Conservation (phyloP, 768 basidiomycete species). For the Kwoniella bestiolae region DNA sequence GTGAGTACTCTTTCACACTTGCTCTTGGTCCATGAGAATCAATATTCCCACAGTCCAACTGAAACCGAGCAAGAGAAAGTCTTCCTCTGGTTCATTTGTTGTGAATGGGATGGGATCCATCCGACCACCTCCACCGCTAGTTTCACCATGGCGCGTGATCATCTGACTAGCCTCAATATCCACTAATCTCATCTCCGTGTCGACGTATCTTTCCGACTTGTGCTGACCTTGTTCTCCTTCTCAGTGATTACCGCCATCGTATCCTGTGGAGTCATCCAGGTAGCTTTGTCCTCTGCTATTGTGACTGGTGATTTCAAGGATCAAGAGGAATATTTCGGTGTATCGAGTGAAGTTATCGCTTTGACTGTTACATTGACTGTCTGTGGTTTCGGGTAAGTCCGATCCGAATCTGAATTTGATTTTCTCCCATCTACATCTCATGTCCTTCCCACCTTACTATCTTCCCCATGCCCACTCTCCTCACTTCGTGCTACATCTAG, state of each 20-base stretch:
- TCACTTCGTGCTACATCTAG: not conserved
- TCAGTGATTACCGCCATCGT: constrained; percentile 35
- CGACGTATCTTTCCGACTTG: not conserved
- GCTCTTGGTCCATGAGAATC: no score
- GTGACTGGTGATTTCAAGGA: constrained; percentile 41
- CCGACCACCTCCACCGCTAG: not conserved
- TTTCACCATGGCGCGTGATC: not conserved
- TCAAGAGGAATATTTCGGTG: constrained; percentile 34
- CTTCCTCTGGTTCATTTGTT: no score
- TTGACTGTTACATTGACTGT: constrained; percentile 39
- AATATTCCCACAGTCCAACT: no score
- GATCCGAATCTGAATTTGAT: no score
- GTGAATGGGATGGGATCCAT: no score
- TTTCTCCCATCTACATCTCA: not conserved
- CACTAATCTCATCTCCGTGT: not conserved
- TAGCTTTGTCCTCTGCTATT: constrained; percentile 37
- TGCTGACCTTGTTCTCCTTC: not conserved
- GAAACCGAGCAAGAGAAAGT: no score
- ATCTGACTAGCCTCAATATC: not conserved
- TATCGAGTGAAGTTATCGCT: constrained; percentile 34
- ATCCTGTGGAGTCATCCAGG: constrained; percentile 33
- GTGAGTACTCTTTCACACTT: constrained; percentile 15
- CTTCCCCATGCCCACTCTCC: not conserved
- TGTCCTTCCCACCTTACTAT: not conserved
- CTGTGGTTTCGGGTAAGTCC: constrained; percentile 39